Evolutionary conservation across 306 rosid species (phyloP).

Genomic region (Cyclanthera cordifolia): DNA sequence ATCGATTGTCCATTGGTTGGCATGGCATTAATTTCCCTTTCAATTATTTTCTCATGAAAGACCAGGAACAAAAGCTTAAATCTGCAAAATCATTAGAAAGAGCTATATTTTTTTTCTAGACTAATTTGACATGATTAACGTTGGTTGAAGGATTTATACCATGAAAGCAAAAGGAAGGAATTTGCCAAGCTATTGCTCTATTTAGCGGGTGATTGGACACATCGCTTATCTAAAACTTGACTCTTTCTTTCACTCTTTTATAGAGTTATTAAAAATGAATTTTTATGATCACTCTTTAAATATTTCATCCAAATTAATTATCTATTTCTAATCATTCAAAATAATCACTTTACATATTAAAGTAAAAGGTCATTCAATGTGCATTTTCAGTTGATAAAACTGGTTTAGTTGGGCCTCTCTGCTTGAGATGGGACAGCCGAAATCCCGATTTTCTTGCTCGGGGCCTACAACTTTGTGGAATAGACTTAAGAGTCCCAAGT

Average conservation of each 20-base stretch:
- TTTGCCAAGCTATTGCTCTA: neutral
- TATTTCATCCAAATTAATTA: too few relatives aligned
- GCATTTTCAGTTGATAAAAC: neutral
- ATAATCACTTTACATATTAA: too few relatives aligned
- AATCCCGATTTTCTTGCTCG: neutral
- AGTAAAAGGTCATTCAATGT: neutral
- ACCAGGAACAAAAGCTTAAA: neutral
- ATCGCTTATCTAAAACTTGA: neutral
- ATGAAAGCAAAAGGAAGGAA: neutral
- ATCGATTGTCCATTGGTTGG: neutral
- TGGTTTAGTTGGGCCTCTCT: slow-evolving; percentile 5
- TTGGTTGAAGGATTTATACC: neutral
- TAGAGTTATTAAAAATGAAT: too few relatives aligned
- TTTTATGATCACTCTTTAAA: too few relatives aligned
- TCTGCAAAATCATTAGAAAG: neutral
- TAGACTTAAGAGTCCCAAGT: neutral
- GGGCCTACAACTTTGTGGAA: neutral
- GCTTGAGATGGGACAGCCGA: neutral
- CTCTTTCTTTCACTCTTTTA: too few relatives aligned
- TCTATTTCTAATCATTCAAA: too few relatives aligned
- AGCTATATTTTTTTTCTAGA: neutral
- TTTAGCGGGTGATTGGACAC: neutral
- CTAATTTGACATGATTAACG: neutral
- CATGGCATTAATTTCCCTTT: slow-evolving; percentile 1
- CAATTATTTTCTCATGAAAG: neutral